Conservation (phyloP, 306 rosid species). For the Vigna hirtella region DNA sequence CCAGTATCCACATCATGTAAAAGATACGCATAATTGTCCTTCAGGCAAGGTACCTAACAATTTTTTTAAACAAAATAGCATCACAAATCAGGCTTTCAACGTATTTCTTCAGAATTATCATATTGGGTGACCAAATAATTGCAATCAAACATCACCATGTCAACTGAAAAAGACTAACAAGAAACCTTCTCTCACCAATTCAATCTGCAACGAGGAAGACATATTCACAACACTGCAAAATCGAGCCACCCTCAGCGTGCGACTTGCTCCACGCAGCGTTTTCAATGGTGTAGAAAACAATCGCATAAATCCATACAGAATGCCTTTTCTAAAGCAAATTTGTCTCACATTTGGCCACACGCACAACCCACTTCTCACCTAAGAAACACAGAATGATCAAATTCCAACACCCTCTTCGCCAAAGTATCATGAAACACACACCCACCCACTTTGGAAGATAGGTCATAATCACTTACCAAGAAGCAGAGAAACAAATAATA, state of each 20-base stretch:
- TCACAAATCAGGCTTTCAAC: slow-evolving; percentile 1
- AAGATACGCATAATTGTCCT: slow-evolving; percentile 90
- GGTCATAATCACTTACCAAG: neutral
- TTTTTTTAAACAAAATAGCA: neutral
- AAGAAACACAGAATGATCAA: slow-evolving; percentile 38
- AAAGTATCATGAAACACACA: slow-evolving; percentile 16
- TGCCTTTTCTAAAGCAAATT: slow-evolving; percentile 70
- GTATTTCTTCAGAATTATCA: slow-evolving; percentile 25
- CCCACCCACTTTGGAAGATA: neutral
- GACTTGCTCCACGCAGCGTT: slow-evolving; percentile 90
- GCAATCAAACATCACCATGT: slow-evolving; percentile 1
- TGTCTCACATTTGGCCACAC: slow-evolving; percentile 85
- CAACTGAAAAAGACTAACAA: slow-evolving; percentile 5
- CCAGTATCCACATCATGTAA: slow-evolving; percentile 94
- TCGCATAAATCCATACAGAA: slow-evolving; percentile 79
- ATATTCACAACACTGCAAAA: slow-evolving; percentile 89
- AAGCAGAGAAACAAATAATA: neutral
- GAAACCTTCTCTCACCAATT: slow-evolving; percentile 76
- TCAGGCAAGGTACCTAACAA: slow-evolving; percentile 86
- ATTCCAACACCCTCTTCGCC: neutral
- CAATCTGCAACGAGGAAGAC: slow-evolving; percentile 89
- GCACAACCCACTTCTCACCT: slow-evolving; percentile 74
- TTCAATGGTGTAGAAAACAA: slow-evolving; percentile 78
- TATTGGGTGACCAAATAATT: slow-evolving; percentile 16
- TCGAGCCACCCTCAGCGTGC: slow-evolving; percentile 73